Conservation (phyloP, 1,139 yeast species). For the Candida sanyaensis region DNA sequence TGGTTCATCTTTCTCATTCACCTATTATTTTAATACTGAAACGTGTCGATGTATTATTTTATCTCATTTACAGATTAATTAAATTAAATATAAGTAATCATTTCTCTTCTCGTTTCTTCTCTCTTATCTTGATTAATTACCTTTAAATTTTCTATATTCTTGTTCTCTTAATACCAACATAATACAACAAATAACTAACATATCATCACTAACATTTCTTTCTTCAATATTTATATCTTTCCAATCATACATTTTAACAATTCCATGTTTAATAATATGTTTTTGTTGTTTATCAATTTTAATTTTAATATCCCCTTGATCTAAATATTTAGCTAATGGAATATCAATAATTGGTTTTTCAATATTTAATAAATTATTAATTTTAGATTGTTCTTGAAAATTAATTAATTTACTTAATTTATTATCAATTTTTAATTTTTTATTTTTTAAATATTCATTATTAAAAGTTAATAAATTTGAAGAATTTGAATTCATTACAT, state of each 20-base stretch:
- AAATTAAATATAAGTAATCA: too few relatives aligned
- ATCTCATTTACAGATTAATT: too few relatives aligned
- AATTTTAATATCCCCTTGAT: constrained; percentile 27
- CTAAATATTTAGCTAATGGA: constrained; percentile 36
- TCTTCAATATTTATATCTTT: constrained; percentile 9
- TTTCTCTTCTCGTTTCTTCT: too few relatives aligned
- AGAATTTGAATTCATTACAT: constrained; percentile 22
- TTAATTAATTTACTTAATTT: constrained; percentile 12
- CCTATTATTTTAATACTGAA: too few relatives aligned
- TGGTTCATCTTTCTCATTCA: too few relatives aligned
- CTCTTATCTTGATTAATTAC: constrained; percentile 17
- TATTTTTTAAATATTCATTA: constrained; percentile 13
- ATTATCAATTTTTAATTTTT: constrained; percentile 11
- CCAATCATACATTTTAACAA: constrained; percentile 30
- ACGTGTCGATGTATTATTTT: too few relatives aligned
- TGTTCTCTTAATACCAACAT: constrained; percentile 40
- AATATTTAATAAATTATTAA: constrained; percentile 12
- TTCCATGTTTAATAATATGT: constrained; percentile 26
- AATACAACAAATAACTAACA: constrained; percentile 29
- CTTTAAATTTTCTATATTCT: constrained; percentile 39
- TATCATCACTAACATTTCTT: constrained; percentile 21
- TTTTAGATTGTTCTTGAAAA: constrained; percentile 10
- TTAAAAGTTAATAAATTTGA: constrained; percentile 26
- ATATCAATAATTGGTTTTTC: constrained; percentile 22
- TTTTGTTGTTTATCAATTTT: constrained; percentile 9